These are phyloP conservation scores for Saccharomycopsis crataegensis DNA, from an alignment of 1,139 yeast species.

Conservation along the genomic window DNA sequence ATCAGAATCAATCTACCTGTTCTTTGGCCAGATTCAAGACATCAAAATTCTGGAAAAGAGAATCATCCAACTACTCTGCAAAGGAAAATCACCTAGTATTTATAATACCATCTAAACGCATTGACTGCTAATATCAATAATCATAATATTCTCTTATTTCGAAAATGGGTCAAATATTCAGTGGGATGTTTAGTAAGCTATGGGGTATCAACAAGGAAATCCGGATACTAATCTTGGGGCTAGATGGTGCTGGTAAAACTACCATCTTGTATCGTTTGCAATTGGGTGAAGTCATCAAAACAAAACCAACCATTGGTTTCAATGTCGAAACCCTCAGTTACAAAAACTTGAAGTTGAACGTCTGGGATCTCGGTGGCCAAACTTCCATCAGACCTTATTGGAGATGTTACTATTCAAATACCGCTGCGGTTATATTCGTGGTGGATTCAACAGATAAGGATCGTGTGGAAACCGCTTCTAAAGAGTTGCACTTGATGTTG, in stretches of 20 bases:
- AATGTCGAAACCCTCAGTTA: constrained; percentile 91
- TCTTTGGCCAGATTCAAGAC: no score
- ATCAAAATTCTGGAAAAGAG: no score
- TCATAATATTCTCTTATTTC: no score
- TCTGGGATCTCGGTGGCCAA: constrained; percentile 94
- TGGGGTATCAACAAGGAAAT: constrained; percentile 92
- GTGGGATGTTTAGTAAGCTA: constrained; percentile 74
- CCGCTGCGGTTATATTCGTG: constrained; percentile 93
- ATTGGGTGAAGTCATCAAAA: constrained; percentile 88
- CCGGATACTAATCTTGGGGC: constrained; percentile 82
- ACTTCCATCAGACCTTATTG: constrained; percentile 95
- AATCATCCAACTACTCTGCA: no score
- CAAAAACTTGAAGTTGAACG: constrained; percentile 83
- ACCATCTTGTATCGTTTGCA: constrained; percentile 88
- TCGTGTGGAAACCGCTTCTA: constrained; percentile 78
- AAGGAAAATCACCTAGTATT: no score
- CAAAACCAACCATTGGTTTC: constrained; percentile 95
- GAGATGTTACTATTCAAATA: constrained; percentile 94
- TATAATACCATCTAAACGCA: no score
- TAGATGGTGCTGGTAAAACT: constrained; percentile 98
- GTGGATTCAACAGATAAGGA: constrained; percentile 97
- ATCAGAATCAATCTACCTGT: no score
- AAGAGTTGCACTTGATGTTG: constrained; percentile 86
- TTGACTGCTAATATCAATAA: no score
- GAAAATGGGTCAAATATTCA: constrained; percentile 75